A percentile compares a stretch with the other conserved stretches of the same genome.
Conservation (phyloP, 257 asterid species). For the Hygrophila difformis region DNA sequence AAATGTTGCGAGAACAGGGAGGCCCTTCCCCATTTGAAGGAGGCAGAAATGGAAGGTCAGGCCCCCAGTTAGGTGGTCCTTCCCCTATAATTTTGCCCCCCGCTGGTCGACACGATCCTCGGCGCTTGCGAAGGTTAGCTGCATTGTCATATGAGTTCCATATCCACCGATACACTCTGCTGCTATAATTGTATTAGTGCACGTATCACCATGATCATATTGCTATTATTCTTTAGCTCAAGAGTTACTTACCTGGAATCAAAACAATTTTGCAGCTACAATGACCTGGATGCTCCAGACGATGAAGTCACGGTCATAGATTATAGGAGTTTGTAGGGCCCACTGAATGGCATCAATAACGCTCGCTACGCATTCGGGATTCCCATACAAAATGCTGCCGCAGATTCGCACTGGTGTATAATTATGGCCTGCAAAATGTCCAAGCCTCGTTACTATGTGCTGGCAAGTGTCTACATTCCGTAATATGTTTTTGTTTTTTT, state of each 20-base stretch:
- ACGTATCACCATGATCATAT: no score
- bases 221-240: not conserved
- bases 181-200: no score
- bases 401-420: no score
- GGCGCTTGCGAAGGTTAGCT: constrained; percentile 80
- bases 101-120: constrained; percentile 81
- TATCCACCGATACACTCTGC: no score
- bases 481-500: no score
- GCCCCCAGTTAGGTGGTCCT: constrained; percentile 53
- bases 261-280: constrained; percentile 58
- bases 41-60: constrained; percentile 69
- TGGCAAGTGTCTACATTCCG: no score
- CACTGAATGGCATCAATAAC: constrained; percentile 3
- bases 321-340: constrained; percentile 78
- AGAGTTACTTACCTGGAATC: constrained; percentile 3
- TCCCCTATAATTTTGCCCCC: constrained; percentile 78
- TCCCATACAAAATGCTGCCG: no score
- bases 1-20: constrained; percentile 89
- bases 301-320: constrained; percentile 97
- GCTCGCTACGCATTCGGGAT: no score
- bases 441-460: no score
- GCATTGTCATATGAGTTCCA: not conserved
- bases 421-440: no score
- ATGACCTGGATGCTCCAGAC: constrained; percentile 98
- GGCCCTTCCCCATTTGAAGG: constrained; percentile 89